Conservation (phyloP, 805 yeast genomes). For the Yarrowia sp. region DNA sequence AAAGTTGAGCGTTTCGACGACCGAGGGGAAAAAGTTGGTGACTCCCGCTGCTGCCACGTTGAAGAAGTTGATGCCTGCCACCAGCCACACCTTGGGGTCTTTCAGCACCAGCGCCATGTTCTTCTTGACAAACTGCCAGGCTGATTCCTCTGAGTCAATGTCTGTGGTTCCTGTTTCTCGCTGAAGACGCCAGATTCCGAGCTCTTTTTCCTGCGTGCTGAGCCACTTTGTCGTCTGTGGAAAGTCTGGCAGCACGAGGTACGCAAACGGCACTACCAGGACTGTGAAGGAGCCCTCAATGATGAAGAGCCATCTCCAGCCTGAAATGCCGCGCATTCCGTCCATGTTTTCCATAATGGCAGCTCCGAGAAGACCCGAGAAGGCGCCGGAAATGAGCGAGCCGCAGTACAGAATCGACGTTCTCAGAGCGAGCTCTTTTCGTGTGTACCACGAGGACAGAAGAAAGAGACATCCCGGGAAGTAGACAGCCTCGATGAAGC, state of each 20-base stretch:
- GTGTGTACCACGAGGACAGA: conserved; percentile 63
- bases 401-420: conserved; percentile 61
- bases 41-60: conserved; percentile 67
- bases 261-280: conserved; percentile 54
- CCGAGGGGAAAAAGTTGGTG: conserved; percentile 67
- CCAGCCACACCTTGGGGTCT: conserved; percentile 44
- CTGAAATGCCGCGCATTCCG: conserved; percentile 53
- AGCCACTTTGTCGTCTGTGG: conserved; percentile 54
- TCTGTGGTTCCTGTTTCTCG: conserved; percentile 41
- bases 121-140: conserved; percentile 29
- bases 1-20: conserved; percentile 63
- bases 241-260: conserved; percentile 59
- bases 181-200: conserved; percentile 42
- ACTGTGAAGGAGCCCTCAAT: conserved; percentile 55
- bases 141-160: conserved; percentile 3
- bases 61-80: conserved; percentile 46
- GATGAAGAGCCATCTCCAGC: conserved; percentile 65
- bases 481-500: conserved; percentile 59
- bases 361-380: conserved; percentile 62
- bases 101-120: conserved; percentile 41
- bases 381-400: conserved; percentile 59
- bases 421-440: conserved; percentile 58
- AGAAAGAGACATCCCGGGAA: conserved; percentile 59
- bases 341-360: conserved; percentile 58
- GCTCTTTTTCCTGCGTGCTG: conserved; percentile 42